Conservation (phyloP, 2,329 filamentous ascomycete genomes). For the Colletotrichum viniferum region DNA sequence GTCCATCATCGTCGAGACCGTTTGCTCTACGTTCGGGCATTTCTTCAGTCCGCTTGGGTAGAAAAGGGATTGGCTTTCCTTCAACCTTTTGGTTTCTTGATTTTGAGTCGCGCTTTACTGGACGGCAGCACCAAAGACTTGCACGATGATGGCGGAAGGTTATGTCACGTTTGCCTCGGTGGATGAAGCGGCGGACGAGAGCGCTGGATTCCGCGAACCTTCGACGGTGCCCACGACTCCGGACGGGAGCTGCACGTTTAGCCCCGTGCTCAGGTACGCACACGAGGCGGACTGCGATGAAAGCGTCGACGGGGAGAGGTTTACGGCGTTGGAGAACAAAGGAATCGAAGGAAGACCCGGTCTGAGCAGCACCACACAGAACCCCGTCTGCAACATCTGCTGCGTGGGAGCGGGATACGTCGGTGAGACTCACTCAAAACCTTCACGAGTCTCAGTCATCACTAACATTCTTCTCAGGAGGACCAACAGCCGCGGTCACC, state of each 20-base stretch:
- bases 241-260: slow-evolving; percentile 45
- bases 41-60: not conserved
- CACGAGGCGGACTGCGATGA: not conserved
- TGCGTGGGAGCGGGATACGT: slow-evolving; percentile 80
- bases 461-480: slow-evolving; percentile 49
- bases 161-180: not conserved
- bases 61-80: not conserved
- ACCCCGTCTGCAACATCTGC: slow-evolving; percentile 63
- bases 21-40: not conserved
- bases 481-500: slow-evolving; percentile 76
- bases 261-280: slow-evolving; percentile 40
- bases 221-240: slow-evolving; percentile 51
- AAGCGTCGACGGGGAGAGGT: slow-evolving; percentile 20
- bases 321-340: not conserved
- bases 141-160: not conserved
- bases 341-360: not conserved
- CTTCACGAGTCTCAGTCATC: not conserved
- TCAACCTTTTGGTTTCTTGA: not conserved
- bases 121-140: not conserved
- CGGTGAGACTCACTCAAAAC: slow-evolving; percentile 52
- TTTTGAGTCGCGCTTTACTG: not conserved
- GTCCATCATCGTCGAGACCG: not conserved
- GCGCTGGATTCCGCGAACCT: not conserved
- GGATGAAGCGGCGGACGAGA: not conserved
- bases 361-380: not conserved